Evolutionary conservation across 2,329 filamentous ascomycete species (phyloP), one percentile per base, ranked within the genome.

Genomic region (Microascus cirrosus): DNA sequence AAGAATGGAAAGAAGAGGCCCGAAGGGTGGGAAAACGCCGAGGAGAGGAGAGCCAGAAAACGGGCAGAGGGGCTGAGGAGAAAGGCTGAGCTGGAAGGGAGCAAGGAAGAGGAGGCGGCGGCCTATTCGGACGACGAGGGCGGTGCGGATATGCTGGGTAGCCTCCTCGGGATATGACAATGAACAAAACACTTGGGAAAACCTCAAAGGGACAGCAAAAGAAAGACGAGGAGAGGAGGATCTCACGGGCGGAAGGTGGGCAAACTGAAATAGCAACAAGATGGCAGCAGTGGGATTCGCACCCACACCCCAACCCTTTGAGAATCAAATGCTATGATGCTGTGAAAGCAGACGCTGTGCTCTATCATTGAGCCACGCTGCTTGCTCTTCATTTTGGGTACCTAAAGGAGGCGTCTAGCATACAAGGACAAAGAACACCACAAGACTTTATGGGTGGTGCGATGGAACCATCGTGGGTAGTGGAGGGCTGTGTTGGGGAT

Each of bases 41-140:
- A 72, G 15, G 68, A 69, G 7, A 74, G 82, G 60, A 73, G 75
- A 56, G 77, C 81, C 63, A 77, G 82, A 58, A 84, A 84, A 69
- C 74, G 73, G 59, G 75, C 74, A 0, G 83, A 86, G 63, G 83
- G 83, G 0, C 65, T 90, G 59, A 74, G 69, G 61, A 76, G 74
- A 62, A 79, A 77, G 61, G 76, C 73, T 10, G 74, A 77, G 58
- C 59, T 75, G 58, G 63, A 69, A 60, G 65, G 62, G 3, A 60
- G 62, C 52, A 59, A 60, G 56, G 54, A 58, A 35, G 56, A 60
- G 35, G 59, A 57, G 34, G 54, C 58, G 28, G 61, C 60, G 20
- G 56, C 56, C 34, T 60, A 35, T 28, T 39, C 11, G 18, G 60
- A 62, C n/a, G 56, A 42, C 54, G 64, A 63, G 34, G 58, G 60